These are phyloP conservation scores for Serendipita sp. DNA, from an alignment of 768 basidiomycete species.

Conservation along the genomic window DNA sequence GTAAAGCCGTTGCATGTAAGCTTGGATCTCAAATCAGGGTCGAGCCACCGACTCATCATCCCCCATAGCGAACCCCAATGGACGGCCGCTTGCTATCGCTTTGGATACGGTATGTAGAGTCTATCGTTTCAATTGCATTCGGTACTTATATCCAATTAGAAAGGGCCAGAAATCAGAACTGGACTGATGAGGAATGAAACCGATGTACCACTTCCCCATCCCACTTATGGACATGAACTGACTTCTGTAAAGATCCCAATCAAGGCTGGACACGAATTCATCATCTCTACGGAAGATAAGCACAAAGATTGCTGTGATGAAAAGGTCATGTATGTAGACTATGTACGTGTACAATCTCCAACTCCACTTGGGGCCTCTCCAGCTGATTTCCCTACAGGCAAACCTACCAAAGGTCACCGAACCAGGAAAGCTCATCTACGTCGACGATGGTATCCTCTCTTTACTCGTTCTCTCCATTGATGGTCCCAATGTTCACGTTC, in stretches of 20 bases:
- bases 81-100: constrained; percentile 92
- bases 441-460: constrained; percentile 93
- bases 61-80: constrained; percentile 42
- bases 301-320: constrained; percentile 67
- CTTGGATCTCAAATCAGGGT: constrained; percentile 11
- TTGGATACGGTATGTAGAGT: constrained; percentile 68
- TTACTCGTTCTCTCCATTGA: constrained; percentile 86
- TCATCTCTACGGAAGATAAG: constrained; percentile 67
- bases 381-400: constrained; percentile 27
- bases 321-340: constrained; percentile 84
- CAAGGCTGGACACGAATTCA: constrained; percentile 85
- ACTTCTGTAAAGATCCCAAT: constrained; percentile 46
- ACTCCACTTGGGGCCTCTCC: not conserved
- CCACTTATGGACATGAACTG: constrained; percentile 7
- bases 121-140: not conserved
- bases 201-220: constrained; percentile 45
- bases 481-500: constrained; percentile 63
- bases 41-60: constrained; percentile 8
- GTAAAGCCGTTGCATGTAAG: constrained; percentile 67
- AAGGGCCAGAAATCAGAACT: constrained; percentile 99
- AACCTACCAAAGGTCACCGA: constrained; percentile 93
- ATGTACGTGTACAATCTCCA: constrained; percentile 37
- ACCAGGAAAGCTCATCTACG: constrained; percentile 93
- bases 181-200: constrained; percentile 74
- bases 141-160: constrained; percentile 31